These are phyloP conservation scores for Zygosaccharomyces siamensis DNA, from an alignment of 805 yeast genomes.

Conservation along the genomic window DNA sequence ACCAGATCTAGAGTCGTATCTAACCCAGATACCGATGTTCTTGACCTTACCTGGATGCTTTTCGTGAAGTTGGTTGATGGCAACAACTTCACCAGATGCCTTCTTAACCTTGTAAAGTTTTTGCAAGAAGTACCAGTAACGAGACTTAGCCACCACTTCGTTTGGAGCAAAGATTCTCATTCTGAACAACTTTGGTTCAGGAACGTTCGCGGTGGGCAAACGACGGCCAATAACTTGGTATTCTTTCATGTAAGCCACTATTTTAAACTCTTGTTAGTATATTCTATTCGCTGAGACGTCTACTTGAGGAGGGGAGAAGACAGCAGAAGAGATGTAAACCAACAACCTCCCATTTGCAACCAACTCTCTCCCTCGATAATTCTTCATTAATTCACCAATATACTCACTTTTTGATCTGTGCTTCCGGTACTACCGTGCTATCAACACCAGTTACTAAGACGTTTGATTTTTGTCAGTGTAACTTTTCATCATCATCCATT, in stretches of 20 bases:
- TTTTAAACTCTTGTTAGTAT: slow-evolving; percentile 7
- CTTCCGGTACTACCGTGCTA: slow-evolving; percentile 6
- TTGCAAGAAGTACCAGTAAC: slow-evolving; percentile 99
- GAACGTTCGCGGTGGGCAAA: slow-evolving; percentile 97
- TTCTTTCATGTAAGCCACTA: slow-evolving; percentile 96
- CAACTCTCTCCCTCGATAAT: background rate
- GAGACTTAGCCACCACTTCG: slow-evolving; percentile 98
- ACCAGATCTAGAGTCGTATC: slow-evolving; percentile 99
- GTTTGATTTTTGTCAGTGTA: slow-evolving; percentile 2
- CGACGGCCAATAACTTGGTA: slow-evolving; percentile 99
- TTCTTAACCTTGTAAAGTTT: slow-evolving; percentile 99
- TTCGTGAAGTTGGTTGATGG: slow-evolving; percentile 88
- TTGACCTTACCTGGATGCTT: slow-evolving; percentile 98
- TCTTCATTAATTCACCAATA: background rate
- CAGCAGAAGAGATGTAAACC: background rate
- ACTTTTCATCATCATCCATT: slow-evolving; percentile 7
- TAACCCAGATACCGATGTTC: slow-evolving; percentile 99
- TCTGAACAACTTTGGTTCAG: slow-evolving; percentile 99
- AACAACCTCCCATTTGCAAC: background rate
- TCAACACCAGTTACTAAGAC: slow-evolving; percentile 1
- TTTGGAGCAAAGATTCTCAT: slow-evolving; percentile 99
- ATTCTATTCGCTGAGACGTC: background rate
- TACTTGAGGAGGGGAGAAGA: background rate
- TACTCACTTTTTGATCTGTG: slow-evolving; percentile 8
- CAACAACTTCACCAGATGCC: slow-evolving; percentile 98